Percentiles rank a stretch among this genome's conserved stretches.
Evolutionary conservation across 352 stramenopile species (phyloP).

Genomic region (Elongisporangium senticosum): DNA sequence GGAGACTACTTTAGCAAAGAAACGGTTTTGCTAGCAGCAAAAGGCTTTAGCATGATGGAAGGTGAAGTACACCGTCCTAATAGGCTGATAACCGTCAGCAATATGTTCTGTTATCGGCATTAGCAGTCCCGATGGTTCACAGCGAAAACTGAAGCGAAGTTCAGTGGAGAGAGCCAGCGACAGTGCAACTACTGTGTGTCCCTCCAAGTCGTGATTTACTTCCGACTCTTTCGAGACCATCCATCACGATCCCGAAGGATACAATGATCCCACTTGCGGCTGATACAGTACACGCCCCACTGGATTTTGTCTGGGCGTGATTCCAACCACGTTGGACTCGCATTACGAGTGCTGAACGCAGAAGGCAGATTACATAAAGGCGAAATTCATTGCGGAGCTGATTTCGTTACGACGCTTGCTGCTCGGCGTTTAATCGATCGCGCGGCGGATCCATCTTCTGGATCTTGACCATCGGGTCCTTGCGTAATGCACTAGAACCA

Average conservation of each 20-base stretch:
- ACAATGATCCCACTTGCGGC: background rate
- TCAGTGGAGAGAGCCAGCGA: background rate
- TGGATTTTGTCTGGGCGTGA: background rate
- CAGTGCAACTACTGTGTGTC: background rate
- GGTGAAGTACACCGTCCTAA: no score
- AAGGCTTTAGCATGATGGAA: no score
- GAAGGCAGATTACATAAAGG: background rate
- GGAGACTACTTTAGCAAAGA: background rate
- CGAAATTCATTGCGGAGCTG: background rate
- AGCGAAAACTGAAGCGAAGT: background rate
- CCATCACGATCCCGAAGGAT: background rate
- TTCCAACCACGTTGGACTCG: background rate
- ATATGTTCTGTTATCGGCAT: background rate
- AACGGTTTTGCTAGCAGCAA: background rate
- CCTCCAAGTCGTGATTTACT: background rate
- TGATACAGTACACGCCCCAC: background rate
- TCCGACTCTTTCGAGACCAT: background rate
- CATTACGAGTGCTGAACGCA: background rate
- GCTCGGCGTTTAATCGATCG: conserved; percentile 63
- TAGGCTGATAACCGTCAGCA: background rate
- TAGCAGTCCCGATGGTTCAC: no score
- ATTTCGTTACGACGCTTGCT: background rate
- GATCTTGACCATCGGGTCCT: conserved; percentile 79
- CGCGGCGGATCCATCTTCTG: conserved; percentile 85
- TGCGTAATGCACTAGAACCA: conserved; percentile 45